Evolutionary conservation across 2,329 filamentous ascomycete species (phyloP), one percentile per base, ranked within the genome.

Genomic region (Apiospora arundinis): DNA sequence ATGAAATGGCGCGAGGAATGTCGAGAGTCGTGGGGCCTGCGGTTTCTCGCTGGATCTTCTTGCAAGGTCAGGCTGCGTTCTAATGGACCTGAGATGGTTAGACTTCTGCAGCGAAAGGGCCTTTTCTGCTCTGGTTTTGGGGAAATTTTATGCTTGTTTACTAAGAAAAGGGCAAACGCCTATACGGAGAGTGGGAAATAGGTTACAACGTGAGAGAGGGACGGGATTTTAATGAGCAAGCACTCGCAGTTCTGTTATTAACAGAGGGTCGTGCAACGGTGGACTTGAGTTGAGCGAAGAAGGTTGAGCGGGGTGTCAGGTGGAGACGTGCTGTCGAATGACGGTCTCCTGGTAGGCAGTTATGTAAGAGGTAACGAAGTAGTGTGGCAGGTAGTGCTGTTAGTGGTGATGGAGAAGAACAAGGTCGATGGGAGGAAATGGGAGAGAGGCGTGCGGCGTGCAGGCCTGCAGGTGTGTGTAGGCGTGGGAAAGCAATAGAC

Each of bases 281-380:
- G 45, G 45, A 37, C 45, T 52, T 56, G 45, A 37, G 67, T 52
- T 56, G 45, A 37, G 45, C 45, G 48, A 69, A 42, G 67, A 69
- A 69, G 67, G 67, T 69, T 69, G 67, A 69, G 67, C 46, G 67
- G 67, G 67, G 67, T 69, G 67, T 42, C 67, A 69, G 48, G 67
- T 69, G 67, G 67, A 69, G 67, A 69, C 45, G 52, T 69, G 46
- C 67, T 69, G 67, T 69, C 67, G 67, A 69, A 69, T 69, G 67
- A 69, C 67, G 67, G 67, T 28, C 67, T 49, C 37, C 46, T 49
- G 23, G 46, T 40, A 49, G 46, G 48, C 46, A 49, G 67, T 69
- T 69, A 69, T 69, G 67, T 69, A 69, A 63, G 56, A 63, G 56
- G 56, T 63, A 63, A 69, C 37, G 67, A 56, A 46, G 46, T 69